phyloP scores from a whole-genome alignment of 2,329 filamentous ascomycete genomes.

The Truncatella angustata region DNA sequence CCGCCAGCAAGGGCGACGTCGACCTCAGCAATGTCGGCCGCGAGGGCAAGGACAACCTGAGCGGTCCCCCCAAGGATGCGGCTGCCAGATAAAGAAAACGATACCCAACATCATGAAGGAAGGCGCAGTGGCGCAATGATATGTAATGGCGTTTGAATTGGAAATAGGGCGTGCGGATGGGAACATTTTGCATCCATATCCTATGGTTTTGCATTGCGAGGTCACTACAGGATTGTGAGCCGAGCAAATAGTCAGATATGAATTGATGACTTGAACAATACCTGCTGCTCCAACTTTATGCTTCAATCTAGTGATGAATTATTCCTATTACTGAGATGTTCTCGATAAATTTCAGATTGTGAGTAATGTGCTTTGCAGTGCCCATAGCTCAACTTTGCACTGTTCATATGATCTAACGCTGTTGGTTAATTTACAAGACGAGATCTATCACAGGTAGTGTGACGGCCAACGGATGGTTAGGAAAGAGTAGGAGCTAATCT shows the following conservation, averaged over 20 bases:
- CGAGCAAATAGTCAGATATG: conserved; percentile 1
- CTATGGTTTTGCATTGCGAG: conserved; percentile 2
- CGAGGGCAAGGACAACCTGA: conserved; percentile 58
- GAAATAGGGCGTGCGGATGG: conserved; percentile 1
- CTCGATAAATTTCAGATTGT: too few relatives aligned
- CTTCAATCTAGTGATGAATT: too few relatives aligned
- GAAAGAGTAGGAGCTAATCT: too few relatives aligned
- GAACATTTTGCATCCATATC: not conserved
- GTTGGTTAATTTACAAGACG: too few relatives aligned
- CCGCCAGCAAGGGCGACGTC: conserved; percentile 55
- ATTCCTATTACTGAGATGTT: too few relatives aligned
- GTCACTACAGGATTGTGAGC: not conserved
- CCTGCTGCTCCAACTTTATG: too few relatives aligned
- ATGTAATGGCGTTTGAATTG: not conserved
- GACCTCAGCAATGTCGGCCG: conserved; percentile 62
- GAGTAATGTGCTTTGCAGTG: too few relatives aligned
- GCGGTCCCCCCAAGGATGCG: conserved; percentile 59
- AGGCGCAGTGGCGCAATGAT: not conserved
- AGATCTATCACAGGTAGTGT: too few relatives aligned
- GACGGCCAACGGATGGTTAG: too few relatives aligned
- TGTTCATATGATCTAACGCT: too few relatives aligned
- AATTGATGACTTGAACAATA: conserved; percentile 1
- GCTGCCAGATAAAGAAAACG: conserved; percentile 19
- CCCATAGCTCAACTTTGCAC: too few relatives aligned
- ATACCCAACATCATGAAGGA: not conserved